Percentiles rank a stretch among this genome's conserved stretches.
Conservation (phyloP, 2,329 filamentous ascomycete species). For the Zasmidium cellare region DNA sequence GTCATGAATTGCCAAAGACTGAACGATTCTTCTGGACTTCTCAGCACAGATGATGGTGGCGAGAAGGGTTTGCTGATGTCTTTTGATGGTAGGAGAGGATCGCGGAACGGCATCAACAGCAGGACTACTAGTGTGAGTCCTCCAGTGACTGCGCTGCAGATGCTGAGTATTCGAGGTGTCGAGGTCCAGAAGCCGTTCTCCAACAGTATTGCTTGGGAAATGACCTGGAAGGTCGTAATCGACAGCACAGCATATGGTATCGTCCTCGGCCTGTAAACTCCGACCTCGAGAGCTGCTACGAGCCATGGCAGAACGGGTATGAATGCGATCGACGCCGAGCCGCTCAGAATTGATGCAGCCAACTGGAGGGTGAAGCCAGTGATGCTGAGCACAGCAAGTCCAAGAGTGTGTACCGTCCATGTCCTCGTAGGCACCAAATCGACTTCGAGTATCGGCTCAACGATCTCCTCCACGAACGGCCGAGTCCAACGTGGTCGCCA, state of each 20-base stretch:
- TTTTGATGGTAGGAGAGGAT: conserved; percentile 54
- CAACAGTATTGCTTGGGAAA: conserved; percentile 26
- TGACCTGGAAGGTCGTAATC: conserved; percentile 24
- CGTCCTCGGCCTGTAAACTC: conserved; percentile 28
- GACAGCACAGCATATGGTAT: conserved; percentile 27
- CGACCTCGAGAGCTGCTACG: conserved; percentile 22
- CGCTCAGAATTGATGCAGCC: conserved; percentile 5
- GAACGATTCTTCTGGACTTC: conserved; percentile 77
- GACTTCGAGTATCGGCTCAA: conserved; percentile 18
- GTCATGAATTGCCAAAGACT: conserved; percentile 81
- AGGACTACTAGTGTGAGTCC: conserved; percentile 51
- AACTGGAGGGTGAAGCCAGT: conserved; percentile 23
- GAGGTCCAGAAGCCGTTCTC: conserved; percentile 16
- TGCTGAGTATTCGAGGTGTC: conserved; percentile 11
- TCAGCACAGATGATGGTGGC: conserved; percentile 58
- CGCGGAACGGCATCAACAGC: conserved; percentile 69
- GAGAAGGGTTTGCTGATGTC: conserved; percentile 62
- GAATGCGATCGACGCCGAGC: conserved; percentile 6
- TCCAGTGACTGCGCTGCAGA: conserved; percentile 1
- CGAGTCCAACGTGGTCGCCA: conserved; percentile 51
- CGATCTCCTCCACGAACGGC: conserved; percentile 51
- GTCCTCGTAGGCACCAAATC: conserved; percentile 36
- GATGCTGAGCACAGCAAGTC: conserved; percentile 19
- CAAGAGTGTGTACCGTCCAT: conserved; percentile 21
- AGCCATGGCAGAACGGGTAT: conserved; percentile 26